Evolutionary conservation across 2,329 filamentous ascomycete genomes (phyloP).

Genomic region (Zalaria sp.): DNA sequence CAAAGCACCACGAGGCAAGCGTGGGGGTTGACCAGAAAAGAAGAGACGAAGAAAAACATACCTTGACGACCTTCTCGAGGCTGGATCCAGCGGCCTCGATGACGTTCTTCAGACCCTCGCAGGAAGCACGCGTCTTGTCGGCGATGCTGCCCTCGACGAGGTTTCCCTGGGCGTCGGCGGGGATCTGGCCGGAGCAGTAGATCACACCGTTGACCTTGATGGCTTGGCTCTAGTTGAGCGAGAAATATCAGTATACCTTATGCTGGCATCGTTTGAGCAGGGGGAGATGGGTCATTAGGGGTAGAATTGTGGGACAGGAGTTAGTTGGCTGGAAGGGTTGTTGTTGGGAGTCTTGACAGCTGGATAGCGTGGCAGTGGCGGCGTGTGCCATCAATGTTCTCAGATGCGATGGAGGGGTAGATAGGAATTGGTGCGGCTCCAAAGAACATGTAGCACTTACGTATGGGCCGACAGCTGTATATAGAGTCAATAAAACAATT

Average conservation of each 20-base stretch:
- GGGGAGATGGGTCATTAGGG: neutral
- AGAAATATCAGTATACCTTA: no score
- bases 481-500: conserved; percentile 6
- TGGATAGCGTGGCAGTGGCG: no score
- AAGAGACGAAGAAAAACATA: conserved; percentile 19
- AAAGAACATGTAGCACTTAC: conserved; percentile 15
- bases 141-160: conserved; percentile 51
- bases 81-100: conserved; percentile 68
- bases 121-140: conserved; percentile 56
- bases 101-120: conserved; percentile 71
- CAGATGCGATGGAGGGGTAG: no score
- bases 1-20: no score
- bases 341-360: no score
- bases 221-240: conserved; percentile 32
- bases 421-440: no score
- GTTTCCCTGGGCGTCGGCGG: conserved; percentile 47
- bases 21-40: neutral
- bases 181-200: conserved; percentile 66
- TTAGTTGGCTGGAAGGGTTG: no score
- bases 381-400: no score
- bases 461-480: conserved; percentile 26
- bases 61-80: conserved; percentile 74
- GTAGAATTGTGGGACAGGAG: neutral
- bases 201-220: conserved; percentile 55
- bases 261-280: no score